Percentiles rank a stretch among this genome's conserved stretches.
These are phyloP conservation scores for Cryphonectria carpinicola DNA, from an alignment of 2,329 filamentous ascomycete species.

Conservation along the genomic window DNA sequence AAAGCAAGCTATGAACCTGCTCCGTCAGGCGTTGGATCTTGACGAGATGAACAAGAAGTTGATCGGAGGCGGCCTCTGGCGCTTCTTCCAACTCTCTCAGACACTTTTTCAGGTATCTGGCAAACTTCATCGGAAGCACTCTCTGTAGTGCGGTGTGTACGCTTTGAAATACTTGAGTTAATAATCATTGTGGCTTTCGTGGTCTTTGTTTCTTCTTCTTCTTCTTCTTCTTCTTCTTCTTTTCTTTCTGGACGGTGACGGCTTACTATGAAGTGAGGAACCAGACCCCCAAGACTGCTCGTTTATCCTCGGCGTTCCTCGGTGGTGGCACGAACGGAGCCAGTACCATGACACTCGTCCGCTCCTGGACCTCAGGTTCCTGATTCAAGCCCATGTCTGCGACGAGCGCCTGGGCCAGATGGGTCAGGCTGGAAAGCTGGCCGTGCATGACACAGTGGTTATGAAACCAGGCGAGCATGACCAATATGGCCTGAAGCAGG, in stretches of 20 bases:
- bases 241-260: neutral
- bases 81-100: slow-evolving; percentile 48
- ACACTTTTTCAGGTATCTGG: slow-evolving; percentile 56
- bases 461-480: slow-evolving; percentile 56
- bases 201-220: neutral
- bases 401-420: slow-evolving; percentile 51
- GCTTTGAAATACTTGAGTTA: slow-evolving; percentile 35
- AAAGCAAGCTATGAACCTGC: slow-evolving; percentile 49
- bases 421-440: slow-evolving; percentile 55
- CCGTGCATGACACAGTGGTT: slow-evolving; percentile 58
- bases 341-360: slow-evolving; percentile 47
- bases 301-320: slow-evolving; percentile 55
- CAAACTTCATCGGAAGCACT: slow-evolving; percentile 55
- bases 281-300: slow-evolving; percentile 58
- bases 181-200: neutral
- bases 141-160: slow-evolving; percentile 48
- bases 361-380: slow-evolving; percentile 46
- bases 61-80: slow-evolving; percentile 52
- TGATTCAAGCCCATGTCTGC: slow-evolving; percentile 52
- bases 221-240: too few relatives aligned
- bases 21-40: slow-evolving; percentile 55
- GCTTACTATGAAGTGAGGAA: slow-evolving; percentile 58
- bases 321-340: slow-evolving; percentile 42
- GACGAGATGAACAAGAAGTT: slow-evolving; percentile 50
- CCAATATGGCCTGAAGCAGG: slow-evolving; percentile 52